A percentile compares a stretch with the other conserved stretches of the same genome.
phyloP scores from a whole-genome alignment of 106 monocot genomes.

The Platanthera guangdongensis region DNA sequence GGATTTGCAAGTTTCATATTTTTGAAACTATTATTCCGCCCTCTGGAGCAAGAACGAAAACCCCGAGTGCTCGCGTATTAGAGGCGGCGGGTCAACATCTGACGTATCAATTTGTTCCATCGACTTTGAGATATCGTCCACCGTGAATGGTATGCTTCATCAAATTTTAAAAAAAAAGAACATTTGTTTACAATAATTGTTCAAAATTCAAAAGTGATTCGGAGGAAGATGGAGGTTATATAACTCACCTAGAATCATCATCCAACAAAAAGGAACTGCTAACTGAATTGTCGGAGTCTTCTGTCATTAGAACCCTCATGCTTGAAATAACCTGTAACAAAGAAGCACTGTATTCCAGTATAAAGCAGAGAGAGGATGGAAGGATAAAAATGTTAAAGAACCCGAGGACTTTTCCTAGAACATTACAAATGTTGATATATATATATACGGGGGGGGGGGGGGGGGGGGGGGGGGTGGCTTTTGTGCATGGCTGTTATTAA shows the following conservation, averaged over 20 bases:
- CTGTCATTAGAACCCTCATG: constrained; percentile 69
- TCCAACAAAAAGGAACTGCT: constrained; percentile 75
- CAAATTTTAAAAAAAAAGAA: neutral
- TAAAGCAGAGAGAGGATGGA: neutral
- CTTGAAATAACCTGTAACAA: constrained; percentile 51
- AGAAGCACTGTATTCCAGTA: neutral
- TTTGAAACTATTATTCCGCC: constrained; percentile 19
- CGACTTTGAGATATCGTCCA: constrained; percentile 71
- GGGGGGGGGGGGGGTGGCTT: too few relatives aligned
- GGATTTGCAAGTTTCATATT: neutral
- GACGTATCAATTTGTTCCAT: constrained; percentile 46
- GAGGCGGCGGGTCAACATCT: constrained; percentile 53
- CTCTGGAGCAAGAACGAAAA: constrained; percentile 55
- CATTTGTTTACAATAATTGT: neutral
- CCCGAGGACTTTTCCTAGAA: too few relatives aligned
- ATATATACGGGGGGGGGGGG: too few relatives aligned
- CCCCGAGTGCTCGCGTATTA: constrained; percentile 57
- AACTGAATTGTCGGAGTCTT: constrained; percentile 62
- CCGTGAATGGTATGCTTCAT: constrained; percentile 68
- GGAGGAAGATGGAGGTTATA: neutral
- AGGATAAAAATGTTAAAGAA: neutral
- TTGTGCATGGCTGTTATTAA: too few relatives aligned
- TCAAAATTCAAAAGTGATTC: neutral
- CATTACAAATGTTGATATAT: too few relatives aligned
- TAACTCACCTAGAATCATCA: constrained; percentile 65